Conservation (phyloP, 371 early-diverging fungal species). For the Massospora cicadina region DNA sequence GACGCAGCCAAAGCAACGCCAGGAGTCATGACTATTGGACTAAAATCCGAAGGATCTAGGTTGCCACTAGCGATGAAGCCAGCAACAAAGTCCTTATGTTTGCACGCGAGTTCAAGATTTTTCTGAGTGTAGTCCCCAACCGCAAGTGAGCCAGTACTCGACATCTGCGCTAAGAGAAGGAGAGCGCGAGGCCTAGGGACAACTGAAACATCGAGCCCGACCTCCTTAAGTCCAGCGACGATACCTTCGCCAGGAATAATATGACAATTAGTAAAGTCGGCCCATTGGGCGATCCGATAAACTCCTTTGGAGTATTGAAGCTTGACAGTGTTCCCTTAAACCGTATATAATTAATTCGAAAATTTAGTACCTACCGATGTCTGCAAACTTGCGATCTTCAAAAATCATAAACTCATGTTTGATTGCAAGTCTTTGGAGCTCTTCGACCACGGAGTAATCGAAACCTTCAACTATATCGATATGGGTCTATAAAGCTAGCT, state of each 20-base stretch:
- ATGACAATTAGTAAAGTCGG: conserved; percentile 89
- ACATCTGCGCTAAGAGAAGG: conserved; percentile 91
- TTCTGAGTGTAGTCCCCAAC: conserved; percentile 60
- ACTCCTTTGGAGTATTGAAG: conserved; percentile 80
- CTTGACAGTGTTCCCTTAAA: conserved; percentile 80
- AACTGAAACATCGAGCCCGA: conserved; percentile 24
- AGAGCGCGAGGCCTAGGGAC: conserved; percentile 60
- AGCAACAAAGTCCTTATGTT: conserved; percentile 73
- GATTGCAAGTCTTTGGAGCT: conserved; percentile 48
- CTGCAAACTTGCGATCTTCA: conserved; percentile 96
- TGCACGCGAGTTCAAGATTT: conserved; percentile 72
- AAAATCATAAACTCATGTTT: conserved; percentile 90
- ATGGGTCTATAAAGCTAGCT: conserved; percentile 46
- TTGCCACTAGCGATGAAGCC: conserved; percentile 82
- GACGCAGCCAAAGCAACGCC: conserved; percentile 71
- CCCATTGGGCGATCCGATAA: conserved; percentile 84
- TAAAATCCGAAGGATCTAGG: conserved; percentile 34
- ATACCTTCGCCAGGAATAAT: conserved; percentile 91
- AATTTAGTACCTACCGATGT: conserved; percentile 38
- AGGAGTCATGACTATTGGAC: conserved; percentile 83
- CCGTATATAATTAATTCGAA: background rate
- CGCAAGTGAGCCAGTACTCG: conserved; percentile 71
- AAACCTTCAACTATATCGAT: conserved; percentile 89
- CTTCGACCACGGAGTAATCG: conserved; percentile 53
- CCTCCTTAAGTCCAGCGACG: conserved; percentile 69